Evolutionary conservation across 2,329 filamentous ascomycete species (phyloP), one percentile per base, ranked within the genome.

Genomic region (Neofusicoccum kwambonambiense): DNA sequence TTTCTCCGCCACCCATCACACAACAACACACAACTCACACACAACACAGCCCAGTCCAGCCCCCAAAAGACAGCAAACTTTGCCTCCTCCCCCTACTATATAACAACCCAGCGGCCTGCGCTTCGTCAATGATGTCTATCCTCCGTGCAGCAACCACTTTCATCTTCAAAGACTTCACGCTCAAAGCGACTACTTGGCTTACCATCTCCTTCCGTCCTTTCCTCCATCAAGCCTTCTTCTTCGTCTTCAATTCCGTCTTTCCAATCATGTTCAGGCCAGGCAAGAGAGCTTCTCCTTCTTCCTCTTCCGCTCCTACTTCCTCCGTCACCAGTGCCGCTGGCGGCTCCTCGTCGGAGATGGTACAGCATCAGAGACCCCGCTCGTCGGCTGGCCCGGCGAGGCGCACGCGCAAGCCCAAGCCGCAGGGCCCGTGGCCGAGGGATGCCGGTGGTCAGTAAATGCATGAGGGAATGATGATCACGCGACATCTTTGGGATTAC

Each of bases 221-320:
- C 31, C n/a, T 60, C 56, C 41, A 54, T 11, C 50, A 54, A 39
- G 35, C 50, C 50, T 37, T 19, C 50, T 54, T 47, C 31, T 60
- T 60, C 42, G 27, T 60, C 56, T 47, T 60, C 56, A 60, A 60
- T 47, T 60, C 56, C 56, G 22, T 60, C 27, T 47, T 60, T 22
- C 56, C 56, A 60, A 60, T 60, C 56, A 60, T 60, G 56, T 60
- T 47, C 56, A 45, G 42, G 17, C 42, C 56, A 31, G 44, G 17
- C 56, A 60, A 60, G 56, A 60, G 54, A 13, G 54, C 34, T 31
- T 7, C 37, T 13, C 17, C 39, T 19, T 34, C 37, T 19, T 34
- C 37, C 13, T 11, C 35, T 7, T 17, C 54, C 15, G 11, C 52
- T 22, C 2, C 54, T 19, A 11, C 56, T 27, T 35, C 56, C 13